phyloP scores from a whole-genome alignment of 2,329 filamentous ascomycete species.

The Ophiostoma quercus region DNA sequence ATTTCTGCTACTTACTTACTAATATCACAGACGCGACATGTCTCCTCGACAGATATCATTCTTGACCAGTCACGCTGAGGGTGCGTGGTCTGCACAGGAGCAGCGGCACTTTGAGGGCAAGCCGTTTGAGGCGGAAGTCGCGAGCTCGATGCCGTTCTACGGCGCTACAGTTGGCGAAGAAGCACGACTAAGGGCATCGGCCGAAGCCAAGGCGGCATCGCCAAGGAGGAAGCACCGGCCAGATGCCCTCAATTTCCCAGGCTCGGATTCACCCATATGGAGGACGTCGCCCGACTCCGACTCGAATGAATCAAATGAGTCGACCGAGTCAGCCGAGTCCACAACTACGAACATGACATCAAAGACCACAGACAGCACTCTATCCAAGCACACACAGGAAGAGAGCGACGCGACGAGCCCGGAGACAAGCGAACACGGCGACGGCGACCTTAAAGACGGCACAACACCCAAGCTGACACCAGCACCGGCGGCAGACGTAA shows the following conservation, averaged over 20 bases:
- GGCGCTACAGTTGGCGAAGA: conserved; percentile 8
- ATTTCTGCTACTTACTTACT: not conserved
- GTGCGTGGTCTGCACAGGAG: conserved; percentile 15
- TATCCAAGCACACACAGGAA: not conserved
- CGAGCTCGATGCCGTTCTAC: conserved; percentile 18
- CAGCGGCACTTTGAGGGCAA: conserved; percentile 19
- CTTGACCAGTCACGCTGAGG: conserved; percentile 13
- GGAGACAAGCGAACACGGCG: not conserved
- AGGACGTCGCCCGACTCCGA: not conserved
- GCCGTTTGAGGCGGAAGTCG: conserved; percentile 15
- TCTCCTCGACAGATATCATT: conserved; percentile 19
- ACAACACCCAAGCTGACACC: not conserved
- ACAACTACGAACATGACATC: not conserved
- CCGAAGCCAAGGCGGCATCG: not conserved
- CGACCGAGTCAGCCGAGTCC: not conserved
- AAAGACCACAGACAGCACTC: not conserved
- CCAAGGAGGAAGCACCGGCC: conserved; percentile 28
- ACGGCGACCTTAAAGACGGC: not conserved
- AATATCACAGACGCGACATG: conserved; percentile 8
- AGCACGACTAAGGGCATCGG: conserved; percentile 6
- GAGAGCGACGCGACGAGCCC: not conserved
- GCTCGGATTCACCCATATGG: conserved; percentile 30
- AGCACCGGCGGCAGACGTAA: not conserved
- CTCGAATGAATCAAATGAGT: not conserved
- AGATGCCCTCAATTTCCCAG: conserved; percentile 50